Base-by-base conservation (phyloP, 176 grass and related monocot species). In the Hordeum vulgare region DNA sequence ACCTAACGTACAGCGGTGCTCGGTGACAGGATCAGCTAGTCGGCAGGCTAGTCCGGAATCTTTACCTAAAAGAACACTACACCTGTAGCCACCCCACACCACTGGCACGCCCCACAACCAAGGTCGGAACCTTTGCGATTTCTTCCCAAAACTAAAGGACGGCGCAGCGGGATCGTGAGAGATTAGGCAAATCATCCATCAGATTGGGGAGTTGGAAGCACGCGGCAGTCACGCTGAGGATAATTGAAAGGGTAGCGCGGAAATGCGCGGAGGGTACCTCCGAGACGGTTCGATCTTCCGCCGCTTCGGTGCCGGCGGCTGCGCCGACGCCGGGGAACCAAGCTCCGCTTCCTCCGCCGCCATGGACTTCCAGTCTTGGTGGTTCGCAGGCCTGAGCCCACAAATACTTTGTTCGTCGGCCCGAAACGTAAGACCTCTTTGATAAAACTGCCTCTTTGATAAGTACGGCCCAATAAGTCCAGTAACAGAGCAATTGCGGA, bases 251-350 rank as follows among this genome's bases (percentile, higher is more conserved):
- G 27, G 10, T 13, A 11, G 79, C 60, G 18, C 47, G 35, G 20
- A 28, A 17, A 29, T 0, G 41, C 4, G 15, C 21, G 7, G 2
- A 8, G 1, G 8, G 24, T 44, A 80, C 89, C 85, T 80, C 67
- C 85, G 65, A 2, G 76, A 45, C 0, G 81, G 89, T 59, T 90
- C 85, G 51, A 90, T 87, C 85, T 90, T 87, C 4, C 61, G 61
- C 40, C 85, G 80, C 62, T 90, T 90, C 13, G 70, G 67, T 11
- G 79, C 35, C 74, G 87, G 59, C 67, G 86, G 6, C 68, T 75
- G 11, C 84, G 28, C 23, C 31, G 77, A 2, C 70, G 77, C 28
- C 67, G 80, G 29, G 45, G 68, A 80, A 71, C 47, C 59, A 36
- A 82, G 47, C 49, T 83, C 84, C 17, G 66, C 71, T 40, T 66